Percentiles rank a stretch among this genome's conserved stretches.
Conservation (phyloP, 2,329 filamentous ascomycete genomes). For the Penicillium verrucosum region DNA sequence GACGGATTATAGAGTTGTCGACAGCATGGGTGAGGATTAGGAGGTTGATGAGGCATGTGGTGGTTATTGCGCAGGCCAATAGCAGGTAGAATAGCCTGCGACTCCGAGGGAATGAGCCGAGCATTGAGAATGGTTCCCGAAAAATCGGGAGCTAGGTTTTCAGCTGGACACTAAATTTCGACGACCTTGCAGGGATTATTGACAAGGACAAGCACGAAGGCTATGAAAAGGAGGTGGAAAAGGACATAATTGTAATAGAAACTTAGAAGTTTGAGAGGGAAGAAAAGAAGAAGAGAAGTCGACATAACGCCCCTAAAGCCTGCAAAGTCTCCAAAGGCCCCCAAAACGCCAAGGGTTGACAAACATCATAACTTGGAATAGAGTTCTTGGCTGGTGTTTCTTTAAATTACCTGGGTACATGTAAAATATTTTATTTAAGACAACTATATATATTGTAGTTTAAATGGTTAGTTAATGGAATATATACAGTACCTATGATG, state of each 20-base stretch:
- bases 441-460: too few relatives aligned
- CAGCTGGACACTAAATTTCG: neutral
- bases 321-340: neutral
- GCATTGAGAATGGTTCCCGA: neutral
- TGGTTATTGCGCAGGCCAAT: constrained; percentile 7
- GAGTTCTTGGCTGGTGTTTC: neutral
- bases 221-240: neutral
- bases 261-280: neutral
- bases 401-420: neutral
- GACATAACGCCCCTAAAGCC: neutral
- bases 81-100: constrained; percentile 16
- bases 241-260: neutral
- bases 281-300: neutral
- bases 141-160: neutral
- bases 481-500: too few relatives aligned
- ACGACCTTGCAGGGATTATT: neutral
- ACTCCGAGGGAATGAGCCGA: constrained; percentile 7
- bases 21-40: constrained; percentile 9
- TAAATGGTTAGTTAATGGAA: too few relatives aligned
- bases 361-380: neutral
- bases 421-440: neutral
- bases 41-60: constrained; percentile 15
- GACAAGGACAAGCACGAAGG: neutral
- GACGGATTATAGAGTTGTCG: constrained; percentile 7
- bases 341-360: neutral